phyloP scores from a whole-genome alignment of 805 yeast genomes.

The Saturnispora besseyi region DNA sequence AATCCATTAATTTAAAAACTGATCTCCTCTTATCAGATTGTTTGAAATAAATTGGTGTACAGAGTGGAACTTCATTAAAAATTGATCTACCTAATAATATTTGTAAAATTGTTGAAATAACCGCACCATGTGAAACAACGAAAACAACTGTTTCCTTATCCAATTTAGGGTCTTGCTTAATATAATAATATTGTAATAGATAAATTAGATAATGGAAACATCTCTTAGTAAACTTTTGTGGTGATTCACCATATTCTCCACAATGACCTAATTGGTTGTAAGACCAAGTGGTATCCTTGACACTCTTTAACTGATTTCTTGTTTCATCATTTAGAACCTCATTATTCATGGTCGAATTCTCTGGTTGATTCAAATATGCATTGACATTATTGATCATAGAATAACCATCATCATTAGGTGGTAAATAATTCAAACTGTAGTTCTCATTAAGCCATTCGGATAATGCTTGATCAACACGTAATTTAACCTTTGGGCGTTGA shows the following conservation, averaged over 20 bases:
- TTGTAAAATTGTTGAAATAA: slow-evolving; percentile 32
- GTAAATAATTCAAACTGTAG: slow-evolving; percentile 31
- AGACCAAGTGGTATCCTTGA: slow-evolving; percentile 26
- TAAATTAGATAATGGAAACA: slow-evolving; percentile 29
- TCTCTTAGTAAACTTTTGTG: slow-evolving; percentile 29
- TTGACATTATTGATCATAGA: slow-evolving; percentile 32
- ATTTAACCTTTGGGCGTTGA: slow-evolving; percentile 13
- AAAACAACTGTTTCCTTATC: slow-evolving; percentile 27
- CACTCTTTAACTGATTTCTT: slow-evolving; percentile 12
- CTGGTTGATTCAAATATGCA: slow-evolving; percentile 27
- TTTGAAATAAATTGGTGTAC: slow-evolving; percentile 27
- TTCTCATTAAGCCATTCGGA: slow-evolving; percentile 38
- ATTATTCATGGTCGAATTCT: slow-evolving; percentile 9
- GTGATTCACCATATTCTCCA: slow-evolving; percentile 36
- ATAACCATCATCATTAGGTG: slow-evolving; percentile 39
- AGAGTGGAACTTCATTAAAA: slow-evolving; percentile 33
- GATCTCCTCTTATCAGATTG: slow-evolving; percentile 20
- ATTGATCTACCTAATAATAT: slow-evolving; percentile 30
- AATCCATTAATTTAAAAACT: slow-evolving; percentile 26
- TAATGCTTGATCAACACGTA: slow-evolving; percentile 34
- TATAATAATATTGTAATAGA: slow-evolving; percentile 27
- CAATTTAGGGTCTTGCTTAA: slow-evolving; percentile 18
- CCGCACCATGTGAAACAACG: slow-evolving; percentile 37
- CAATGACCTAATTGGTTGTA: slow-evolving; percentile 33
- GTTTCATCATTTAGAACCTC: slow-evolving; percentile 16